phyloP scores from a whole-genome alignment of 2,329 filamentous ascomycete species.

The Fusarium goolgardi region DNA sequence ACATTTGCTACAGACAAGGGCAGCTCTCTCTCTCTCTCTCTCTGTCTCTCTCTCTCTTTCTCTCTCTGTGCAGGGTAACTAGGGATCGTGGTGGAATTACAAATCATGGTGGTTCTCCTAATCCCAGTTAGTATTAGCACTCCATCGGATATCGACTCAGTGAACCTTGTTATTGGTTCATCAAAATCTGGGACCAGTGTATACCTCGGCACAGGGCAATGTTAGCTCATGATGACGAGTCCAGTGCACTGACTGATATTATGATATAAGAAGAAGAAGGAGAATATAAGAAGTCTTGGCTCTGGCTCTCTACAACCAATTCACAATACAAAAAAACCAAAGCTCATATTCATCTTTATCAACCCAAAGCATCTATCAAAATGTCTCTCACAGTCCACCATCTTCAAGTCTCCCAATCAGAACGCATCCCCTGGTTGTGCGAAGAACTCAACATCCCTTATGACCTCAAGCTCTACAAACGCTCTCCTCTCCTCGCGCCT shows the following conservation, averaged over 20 bases:
- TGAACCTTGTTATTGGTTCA: conserved; percentile 15
- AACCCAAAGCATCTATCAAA: neutral
- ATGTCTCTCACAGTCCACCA: conserved; percentile 61
- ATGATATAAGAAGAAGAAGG: conserved; percentile 24
- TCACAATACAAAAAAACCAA: too few species aligned
- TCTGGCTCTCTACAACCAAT: neutral
- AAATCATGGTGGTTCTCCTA: neutral
- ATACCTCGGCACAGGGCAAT: conserved; percentile 21
- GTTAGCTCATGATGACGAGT: conserved; percentile 12
- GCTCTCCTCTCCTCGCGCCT: conserved; percentile 38
- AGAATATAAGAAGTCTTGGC: neutral
- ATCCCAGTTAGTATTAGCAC: neutral
- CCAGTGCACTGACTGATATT: too few species aligned
- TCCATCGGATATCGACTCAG: conserved; percentile 6
- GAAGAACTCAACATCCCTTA: conserved; percentile 72
- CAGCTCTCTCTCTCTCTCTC: neutral
- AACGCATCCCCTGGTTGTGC: conserved; percentile 72
- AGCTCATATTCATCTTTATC: neutral
- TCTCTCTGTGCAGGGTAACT: neutral
- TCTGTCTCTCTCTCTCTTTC: too few species aligned
- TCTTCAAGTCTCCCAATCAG: conserved; percentile 69
- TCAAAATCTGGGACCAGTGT: neutral
- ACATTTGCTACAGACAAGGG: too few species aligned
- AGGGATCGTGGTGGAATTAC: neutral
- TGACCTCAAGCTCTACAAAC: conserved; percentile 39